Conservation (phyloP, 2,329 filamentous ascomycete genomes). For the Colletotrichum plurivorum region DNA sequence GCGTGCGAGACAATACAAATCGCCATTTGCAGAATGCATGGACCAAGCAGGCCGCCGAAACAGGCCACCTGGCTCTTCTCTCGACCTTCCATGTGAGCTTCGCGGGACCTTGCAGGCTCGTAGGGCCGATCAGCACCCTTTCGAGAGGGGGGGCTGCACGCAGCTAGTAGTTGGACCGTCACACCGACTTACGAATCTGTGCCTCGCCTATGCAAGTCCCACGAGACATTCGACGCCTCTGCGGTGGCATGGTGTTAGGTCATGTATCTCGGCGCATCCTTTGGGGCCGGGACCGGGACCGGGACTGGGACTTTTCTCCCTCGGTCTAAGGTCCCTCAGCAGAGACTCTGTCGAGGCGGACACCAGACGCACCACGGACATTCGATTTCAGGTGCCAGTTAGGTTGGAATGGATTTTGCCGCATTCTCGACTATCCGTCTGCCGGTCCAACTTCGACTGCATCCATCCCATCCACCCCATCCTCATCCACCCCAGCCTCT, state of each 20-base stretch:
- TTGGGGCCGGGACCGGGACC: not conserved
- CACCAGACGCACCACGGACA: constrained; percentile 15
- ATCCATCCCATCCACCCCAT: not conserved
- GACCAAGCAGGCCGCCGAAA: constrained; percentile 27
- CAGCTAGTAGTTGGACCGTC: constrained; percentile 34
- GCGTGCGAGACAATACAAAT: not conserved
- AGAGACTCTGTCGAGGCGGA: constrained; percentile 19
- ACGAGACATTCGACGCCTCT: constrained; percentile 20
- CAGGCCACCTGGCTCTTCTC: constrained; percentile 30
- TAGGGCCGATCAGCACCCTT: constrained; percentile 28
- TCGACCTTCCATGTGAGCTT: constrained; percentile 27
- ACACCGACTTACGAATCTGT: constrained; percentile 38
- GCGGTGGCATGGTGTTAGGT: constrained; percentile 8
- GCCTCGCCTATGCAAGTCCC: constrained; percentile 33
- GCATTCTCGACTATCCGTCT: too few species aligned
- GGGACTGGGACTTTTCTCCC: not conserved
- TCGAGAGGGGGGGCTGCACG: constrained; percentile 20
- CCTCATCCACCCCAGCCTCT: too few species aligned
- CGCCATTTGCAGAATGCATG: not conserved
- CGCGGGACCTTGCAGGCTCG: constrained; percentile 37
- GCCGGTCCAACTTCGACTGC: too few species aligned
- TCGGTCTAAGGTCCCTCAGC: constrained; percentile 9
- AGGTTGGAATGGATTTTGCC: not conserved
- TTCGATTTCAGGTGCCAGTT: constrained; percentile 13
- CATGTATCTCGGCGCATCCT: constrained; percentile 25